Evolutionary conservation across 2,329 filamentous ascomycete genomes (phyloP).

Genomic region (Thelonectria olida): DNA sequence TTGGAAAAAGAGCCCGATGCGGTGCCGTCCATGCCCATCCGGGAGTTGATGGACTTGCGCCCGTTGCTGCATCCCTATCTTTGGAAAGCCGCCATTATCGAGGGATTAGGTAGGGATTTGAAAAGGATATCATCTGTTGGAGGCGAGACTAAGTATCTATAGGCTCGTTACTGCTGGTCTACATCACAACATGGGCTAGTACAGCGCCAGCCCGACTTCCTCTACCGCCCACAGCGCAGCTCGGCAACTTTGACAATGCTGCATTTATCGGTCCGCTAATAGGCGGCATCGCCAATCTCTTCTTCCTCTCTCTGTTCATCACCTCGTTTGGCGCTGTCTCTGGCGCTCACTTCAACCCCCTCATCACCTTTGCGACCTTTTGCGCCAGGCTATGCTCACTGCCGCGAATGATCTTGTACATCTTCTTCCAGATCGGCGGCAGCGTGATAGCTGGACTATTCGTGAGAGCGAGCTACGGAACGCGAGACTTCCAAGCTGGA

Average conservation of each 20-base stretch:
- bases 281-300: slow-evolving; percentile 41
- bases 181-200: slow-evolving; percentile 31
- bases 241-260: slow-evolving; percentile 37
- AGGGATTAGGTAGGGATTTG: slow-evolving; percentile 42
- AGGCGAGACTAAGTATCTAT: fast-evolving
- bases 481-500: slow-evolving; percentile 39
- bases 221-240: slow-evolving; percentile 15
- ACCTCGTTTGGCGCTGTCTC: slow-evolving; percentile 57
- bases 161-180: slow-evolving; percentile 36
- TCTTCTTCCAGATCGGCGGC: slow-evolving; percentile 57
- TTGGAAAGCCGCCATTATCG: slow-evolving; percentile 53
- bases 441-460: slow-evolving; percentile 44
- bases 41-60: slow-evolving; percentile 45
- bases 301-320: slow-evolving; percentile 58
- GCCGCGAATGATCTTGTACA: slow-evolving; percentile 58
- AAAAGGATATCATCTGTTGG: too few species aligned
- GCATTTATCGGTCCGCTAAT: slow-evolving; percentile 42
- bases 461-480: slow-evolving; percentile 41
- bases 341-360: slow-evolving; percentile 63
- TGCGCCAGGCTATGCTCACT: slow-evolving; percentile 59
- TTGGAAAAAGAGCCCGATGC: slow-evolving; percentile 50
- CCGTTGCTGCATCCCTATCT: slow-evolving; percentile 46
- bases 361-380: slow-evolving; percentile 63
- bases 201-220: slow-evolving; percentile 25
- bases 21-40: slow-evolving; percentile 49